phyloP scores from a whole-genome alignment of 2,329 filamentous ascomycete species.

The Xylogone sp. region DNA sequence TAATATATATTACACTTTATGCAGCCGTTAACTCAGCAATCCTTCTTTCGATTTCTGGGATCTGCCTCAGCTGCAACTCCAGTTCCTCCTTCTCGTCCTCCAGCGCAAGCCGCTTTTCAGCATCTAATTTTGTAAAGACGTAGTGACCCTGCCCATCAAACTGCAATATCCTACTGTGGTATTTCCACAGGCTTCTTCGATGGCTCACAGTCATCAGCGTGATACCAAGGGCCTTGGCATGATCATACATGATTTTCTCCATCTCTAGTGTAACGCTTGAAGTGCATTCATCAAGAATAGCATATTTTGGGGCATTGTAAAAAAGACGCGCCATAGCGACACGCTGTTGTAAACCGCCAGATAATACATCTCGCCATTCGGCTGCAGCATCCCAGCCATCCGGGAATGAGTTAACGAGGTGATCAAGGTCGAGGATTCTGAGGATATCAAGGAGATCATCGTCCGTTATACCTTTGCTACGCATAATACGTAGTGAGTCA shows the following conservation, averaged over 20 bases:
- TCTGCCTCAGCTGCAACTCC: conserved; percentile 76
- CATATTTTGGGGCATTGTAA: conserved; percentile 89
- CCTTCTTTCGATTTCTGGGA: conserved; percentile 83
- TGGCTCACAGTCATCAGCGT: conserved; percentile 97
- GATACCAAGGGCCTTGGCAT: conserved; percentile 84
- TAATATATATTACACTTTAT: conserved; percentile 10
- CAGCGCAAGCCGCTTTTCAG: conserved; percentile 75
- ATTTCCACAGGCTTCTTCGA: conserved; percentile 89
- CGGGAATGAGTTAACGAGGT: conserved; percentile 72
- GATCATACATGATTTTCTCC: conserved; percentile 95
- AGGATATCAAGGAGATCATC: conserved; percentile 75
- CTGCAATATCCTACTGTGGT: conserved; percentile 90
- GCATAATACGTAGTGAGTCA: conserved; percentile 83
- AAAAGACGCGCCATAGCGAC: conserved; percentile 95
- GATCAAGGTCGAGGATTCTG: conserved; percentile 74
- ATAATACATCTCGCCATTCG: conserved; percentile 94
- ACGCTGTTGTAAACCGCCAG: conserved; percentile 88
- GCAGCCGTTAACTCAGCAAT: conserved; percentile 70
- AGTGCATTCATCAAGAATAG: conserved; percentile 96
- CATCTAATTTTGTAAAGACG: conserved; percentile 86
- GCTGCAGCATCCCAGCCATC: conserved; percentile 89
- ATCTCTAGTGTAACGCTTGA: conserved; percentile 92
- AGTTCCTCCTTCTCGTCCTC: conserved; percentile 98
- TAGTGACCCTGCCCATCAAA: conserved; percentile 94
- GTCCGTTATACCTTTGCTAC: conserved; percentile 78